Evolutionary conservation across 345 rosid species (phyloP).

Genomic region (Corchorus olitorius): DNA sequence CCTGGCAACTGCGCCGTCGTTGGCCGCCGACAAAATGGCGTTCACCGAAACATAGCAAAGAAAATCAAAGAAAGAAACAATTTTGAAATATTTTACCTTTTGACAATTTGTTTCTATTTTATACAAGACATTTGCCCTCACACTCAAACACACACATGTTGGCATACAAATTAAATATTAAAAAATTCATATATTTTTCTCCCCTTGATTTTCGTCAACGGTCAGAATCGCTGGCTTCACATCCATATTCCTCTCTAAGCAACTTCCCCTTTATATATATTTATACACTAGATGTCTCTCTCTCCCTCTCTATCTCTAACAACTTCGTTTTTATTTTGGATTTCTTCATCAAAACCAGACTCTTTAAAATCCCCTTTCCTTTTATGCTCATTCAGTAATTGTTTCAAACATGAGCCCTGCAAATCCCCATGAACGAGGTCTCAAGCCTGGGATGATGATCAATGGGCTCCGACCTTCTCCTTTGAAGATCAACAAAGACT

Average conservation of each 20-base stretch:
- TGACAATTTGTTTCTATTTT: neutral
- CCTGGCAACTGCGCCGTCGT: neutral
- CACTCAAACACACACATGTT: neutral
- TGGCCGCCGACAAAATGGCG: neutral
- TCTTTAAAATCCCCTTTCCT: neutral
- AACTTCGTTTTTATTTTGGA: neutral
- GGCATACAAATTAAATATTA: neutral
- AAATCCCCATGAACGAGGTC: slow-evolving; percentile 28
- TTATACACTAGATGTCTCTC: neutral
- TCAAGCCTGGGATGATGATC: slow-evolving; percentile 24
- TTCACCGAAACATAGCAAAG: neutral
- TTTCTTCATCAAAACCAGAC: neutral
- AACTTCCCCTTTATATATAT: neutral
- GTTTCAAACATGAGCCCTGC: slow-evolving; percentile 41
- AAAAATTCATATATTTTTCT: neutral
- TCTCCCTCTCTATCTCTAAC: slow-evolving; percentile 2
- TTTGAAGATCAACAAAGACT: slow-evolving; percentile 44
- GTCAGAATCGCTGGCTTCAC: slow-evolving; percentile 63
- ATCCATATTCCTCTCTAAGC: slow-evolving; percentile 10
- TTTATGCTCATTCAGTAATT: neutral
- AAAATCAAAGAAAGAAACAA: neutral
- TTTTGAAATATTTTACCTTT: neutral
- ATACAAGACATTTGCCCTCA: neutral
- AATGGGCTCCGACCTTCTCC: slow-evolving; percentile 42
- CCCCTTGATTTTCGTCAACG: slow-evolving; percentile 49